Evolutionary conservation across 2,329 filamentous ascomycete genomes (phyloP).

Genomic region (Penicillium sp.): DNA sequence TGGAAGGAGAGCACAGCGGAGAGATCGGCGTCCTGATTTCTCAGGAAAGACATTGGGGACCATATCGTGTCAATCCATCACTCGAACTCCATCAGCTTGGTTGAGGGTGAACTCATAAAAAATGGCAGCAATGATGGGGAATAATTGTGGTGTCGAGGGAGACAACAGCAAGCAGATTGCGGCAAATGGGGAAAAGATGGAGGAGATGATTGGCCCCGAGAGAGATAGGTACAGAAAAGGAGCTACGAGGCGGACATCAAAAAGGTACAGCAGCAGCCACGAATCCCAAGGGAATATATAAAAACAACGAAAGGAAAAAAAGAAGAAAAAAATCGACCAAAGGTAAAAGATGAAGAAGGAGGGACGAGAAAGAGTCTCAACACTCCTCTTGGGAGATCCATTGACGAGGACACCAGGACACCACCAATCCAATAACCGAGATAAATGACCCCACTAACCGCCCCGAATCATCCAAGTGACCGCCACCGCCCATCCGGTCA

Average conservation of each 20-base stretch:
- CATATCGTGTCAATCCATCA: too few species aligned
- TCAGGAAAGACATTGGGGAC: too few species aligned
- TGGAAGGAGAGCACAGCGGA: too few species aligned
- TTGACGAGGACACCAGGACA: background rate
- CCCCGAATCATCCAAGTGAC: slow-evolving; percentile 30
- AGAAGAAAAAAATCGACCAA: background rate
- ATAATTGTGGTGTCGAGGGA: too few species aligned
- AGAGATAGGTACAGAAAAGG: slow-evolving; percentile 9
- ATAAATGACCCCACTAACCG: slow-evolving; percentile 9
- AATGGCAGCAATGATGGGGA: too few species aligned
- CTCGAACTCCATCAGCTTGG: too few species aligned
- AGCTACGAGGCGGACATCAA: background rate
- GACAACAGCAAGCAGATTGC: background rate
- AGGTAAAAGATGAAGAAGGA: too few species aligned
- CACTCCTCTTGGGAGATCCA: background rate
- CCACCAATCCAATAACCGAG: background rate
- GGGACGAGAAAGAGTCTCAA: too few species aligned
- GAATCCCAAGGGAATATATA: slow-evolving; percentile 10
- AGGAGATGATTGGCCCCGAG: slow-evolving; percentile 2
- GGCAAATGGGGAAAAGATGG: background rate
- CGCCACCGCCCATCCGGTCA: slow-evolving; percentile 22
- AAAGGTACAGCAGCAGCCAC: slow-evolving; percentile 2
- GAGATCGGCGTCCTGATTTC: too few species aligned
- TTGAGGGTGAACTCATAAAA: too few species aligned
- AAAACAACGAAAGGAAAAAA: slow-evolving; percentile 1